These are phyloP conservation scores for Solanum chaucha DNA, from an alignment of 257 asterid species.

Conservation along the genomic window DNA sequence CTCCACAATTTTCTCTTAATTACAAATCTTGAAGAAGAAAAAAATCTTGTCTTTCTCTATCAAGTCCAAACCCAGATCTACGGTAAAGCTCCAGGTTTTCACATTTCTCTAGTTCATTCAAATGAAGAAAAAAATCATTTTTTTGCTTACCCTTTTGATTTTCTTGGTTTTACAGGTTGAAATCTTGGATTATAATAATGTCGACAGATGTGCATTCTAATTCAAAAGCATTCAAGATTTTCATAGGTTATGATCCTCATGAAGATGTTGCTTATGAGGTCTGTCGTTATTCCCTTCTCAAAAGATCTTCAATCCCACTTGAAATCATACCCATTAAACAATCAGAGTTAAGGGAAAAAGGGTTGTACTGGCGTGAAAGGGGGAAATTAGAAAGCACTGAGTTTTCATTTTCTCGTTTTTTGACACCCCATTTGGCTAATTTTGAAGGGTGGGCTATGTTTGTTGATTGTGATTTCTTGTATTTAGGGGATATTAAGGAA, in stretches of 20 bases:
- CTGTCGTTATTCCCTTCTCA: slow-evolving; percentile 50
- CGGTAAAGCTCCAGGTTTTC: neutral
- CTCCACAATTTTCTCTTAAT: neutral
- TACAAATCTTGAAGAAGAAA: neutral
- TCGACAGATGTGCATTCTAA: slow-evolving; percentile 8
- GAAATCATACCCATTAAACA: slow-evolving; percentile 70
- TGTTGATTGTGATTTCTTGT: slow-evolving; percentile 80
- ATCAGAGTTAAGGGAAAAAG: slow-evolving; percentile 49
- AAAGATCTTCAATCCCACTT: slow-evolving; percentile 67
- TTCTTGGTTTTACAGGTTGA: slow-evolving; percentile 5
- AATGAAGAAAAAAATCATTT: neutral
- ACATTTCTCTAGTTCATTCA: neutral
- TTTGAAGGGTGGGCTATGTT: slow-evolving; percentile 87
- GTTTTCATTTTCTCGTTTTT: slow-evolving; percentile 69
- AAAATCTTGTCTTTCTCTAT: neutral
- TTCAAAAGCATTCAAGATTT: slow-evolving; percentile 35
- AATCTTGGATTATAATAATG: slow-evolving; percentile 1
- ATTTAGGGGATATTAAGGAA: slow-evolving; percentile 59
- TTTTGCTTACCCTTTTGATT: neutral
- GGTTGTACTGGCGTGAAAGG: slow-evolving; percentile 74
- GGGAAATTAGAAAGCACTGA: slow-evolving; percentile 81
- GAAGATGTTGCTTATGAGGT: slow-evolving; percentile 83
- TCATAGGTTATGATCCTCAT: slow-evolving; percentile 71
- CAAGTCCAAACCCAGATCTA: neutral
- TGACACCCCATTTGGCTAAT: slow-evolving; percentile 56